Percentiles rank a stretch among this genome's conserved stretches.
Evolutionary conservation across 2,329 filamentous ascomycete species (phyloP).

Genomic region (Chalara sp.): DNA sequence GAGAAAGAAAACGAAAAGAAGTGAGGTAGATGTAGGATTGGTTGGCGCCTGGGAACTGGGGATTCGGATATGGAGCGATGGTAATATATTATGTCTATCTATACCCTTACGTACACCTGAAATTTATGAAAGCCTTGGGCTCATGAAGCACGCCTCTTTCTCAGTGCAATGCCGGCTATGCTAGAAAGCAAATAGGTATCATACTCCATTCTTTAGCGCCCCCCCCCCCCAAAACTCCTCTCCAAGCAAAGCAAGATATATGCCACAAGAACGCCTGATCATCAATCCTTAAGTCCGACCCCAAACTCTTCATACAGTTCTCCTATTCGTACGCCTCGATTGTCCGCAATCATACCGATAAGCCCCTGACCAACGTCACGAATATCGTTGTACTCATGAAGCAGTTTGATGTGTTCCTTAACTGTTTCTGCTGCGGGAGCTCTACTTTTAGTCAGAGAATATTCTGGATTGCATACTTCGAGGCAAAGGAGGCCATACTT

Average conservation of each 20-base stretch:
- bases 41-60: no score
- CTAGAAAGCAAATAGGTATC: not conserved
- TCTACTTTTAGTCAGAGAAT: conserved; percentile 3
- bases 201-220: not conserved
- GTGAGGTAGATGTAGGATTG: not conserved
- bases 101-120: no score
- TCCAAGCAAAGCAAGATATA: not conserved
- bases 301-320: conserved; percentile 30
- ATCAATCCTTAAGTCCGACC: conserved; percentile 24
- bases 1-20: conserved; percentile 51
- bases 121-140: no score
- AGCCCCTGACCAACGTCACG: conserved; percentile 61
- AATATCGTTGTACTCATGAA: conserved; percentile 67
- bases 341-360: conserved; percentile 61
- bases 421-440: conserved; percentile 40
- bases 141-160: not conserved
- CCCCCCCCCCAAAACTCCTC: no score
- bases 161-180: not conserved
- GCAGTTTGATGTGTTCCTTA: conserved; percentile 54
- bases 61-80: no score
- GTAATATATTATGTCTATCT: no score
- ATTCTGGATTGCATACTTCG: no score
- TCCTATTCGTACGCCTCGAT: conserved; percentile 40
- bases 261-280: not conserved
- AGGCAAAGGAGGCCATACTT: conserved; percentile 14